These are phyloP conservation scores for Aureobasidium sp. DNA, from an alignment of 2,329 filamentous ascomycete genomes.

Conservation along the genomic window DNA sequence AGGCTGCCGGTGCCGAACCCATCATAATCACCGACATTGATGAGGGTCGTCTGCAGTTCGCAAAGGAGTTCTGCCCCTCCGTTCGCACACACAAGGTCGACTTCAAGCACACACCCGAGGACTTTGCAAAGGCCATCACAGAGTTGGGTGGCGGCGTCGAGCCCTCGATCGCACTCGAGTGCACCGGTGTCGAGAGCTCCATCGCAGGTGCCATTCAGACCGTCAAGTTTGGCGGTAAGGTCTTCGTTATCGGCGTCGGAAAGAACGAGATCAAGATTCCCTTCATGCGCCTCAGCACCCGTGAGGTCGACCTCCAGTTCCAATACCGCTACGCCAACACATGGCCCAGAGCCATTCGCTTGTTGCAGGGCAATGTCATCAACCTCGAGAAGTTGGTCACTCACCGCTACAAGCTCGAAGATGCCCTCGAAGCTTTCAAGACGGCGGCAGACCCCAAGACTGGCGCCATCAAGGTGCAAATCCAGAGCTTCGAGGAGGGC, in stretches of 20 bases:
- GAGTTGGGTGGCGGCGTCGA: constrained; percentile 69
- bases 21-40: constrained; percentile 95
- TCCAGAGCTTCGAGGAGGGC: constrained; percentile 56
- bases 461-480: constrained; percentile 96
- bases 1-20: constrained; percentile 81
- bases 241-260: constrained; percentile 93
- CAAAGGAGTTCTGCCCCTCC: constrained; percentile 71
- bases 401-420: constrained; percentile 77
- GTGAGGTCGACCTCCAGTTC: constrained; percentile 91
- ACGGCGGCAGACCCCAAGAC: constrained; percentile 82
- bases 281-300: constrained; percentile 85
- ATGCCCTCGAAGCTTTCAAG: constrained; percentile 83
- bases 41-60: constrained; percentile 74
- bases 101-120: constrained; percentile 55
- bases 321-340: constrained; percentile 96
- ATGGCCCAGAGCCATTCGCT: constrained; percentile 85
- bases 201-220: constrained; percentile 82
- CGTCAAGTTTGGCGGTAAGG: constrained; percentile 90
- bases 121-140: constrained; percentile 63
- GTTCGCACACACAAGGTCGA: constrained; percentile 76
- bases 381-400: constrained; percentile 78
- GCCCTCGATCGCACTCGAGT: constrained; percentile 78
- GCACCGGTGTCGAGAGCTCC: constrained; percentile 88
- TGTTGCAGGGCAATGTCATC: constrained; percentile 78
- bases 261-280: constrained; percentile 93